Conservation (phyloP, 208 protist species). For the Wallacemonas sp. region DNA sequence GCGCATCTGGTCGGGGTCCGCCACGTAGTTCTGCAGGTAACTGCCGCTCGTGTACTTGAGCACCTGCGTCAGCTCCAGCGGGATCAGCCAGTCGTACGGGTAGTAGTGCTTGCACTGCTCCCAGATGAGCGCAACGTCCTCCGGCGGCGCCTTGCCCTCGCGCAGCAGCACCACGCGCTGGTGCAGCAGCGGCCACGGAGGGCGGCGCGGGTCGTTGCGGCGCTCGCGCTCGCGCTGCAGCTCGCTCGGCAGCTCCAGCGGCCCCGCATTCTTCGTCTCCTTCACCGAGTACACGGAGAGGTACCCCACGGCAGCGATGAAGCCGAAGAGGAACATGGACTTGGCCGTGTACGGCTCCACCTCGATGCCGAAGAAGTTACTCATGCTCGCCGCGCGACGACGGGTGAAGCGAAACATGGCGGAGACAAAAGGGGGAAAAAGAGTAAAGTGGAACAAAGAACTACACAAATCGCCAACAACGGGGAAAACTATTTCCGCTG, state of each 20-base stretch:
- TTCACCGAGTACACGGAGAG: conserved; percentile 76
- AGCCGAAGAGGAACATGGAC: conserved; percentile 79
- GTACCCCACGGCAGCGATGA: conserved; percentile 69
- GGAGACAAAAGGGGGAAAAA: not conserved
- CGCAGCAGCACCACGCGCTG: conserved; percentile 80
- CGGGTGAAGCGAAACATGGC: conserved; percentile 60
- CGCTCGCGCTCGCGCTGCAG: conserved; percentile 61
- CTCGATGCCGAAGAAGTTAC: conserved; percentile 58
- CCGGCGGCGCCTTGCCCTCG: conserved; percentile 67
- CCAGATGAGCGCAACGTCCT: conserved; percentile 83
- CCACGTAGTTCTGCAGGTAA: conserved; percentile 82
- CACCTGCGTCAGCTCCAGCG: conserved; percentile 83
- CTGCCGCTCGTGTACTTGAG: conserved; percentile 81
- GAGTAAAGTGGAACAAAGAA: too few relatives aligned
- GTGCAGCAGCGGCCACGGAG: conserved; percentile 86
- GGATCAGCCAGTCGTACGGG: conserved; percentile 83
- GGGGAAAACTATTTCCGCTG: too few relatives aligned
- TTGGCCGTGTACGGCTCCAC: conserved; percentile 84
- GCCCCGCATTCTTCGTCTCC: conserved; percentile 81
- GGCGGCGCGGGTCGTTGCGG: conserved; percentile 74
- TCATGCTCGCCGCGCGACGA: conserved; percentile 48
- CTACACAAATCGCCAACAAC: not conserved
- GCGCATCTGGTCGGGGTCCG: conserved; percentile 78
- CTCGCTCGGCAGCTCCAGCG: conserved; percentile 74
- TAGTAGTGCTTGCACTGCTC: conserved; percentile 87